Evolutionary conservation across 1,284 basidiomycete species (phyloP).

Genomic region (Boletus hoseneyae): DNA sequence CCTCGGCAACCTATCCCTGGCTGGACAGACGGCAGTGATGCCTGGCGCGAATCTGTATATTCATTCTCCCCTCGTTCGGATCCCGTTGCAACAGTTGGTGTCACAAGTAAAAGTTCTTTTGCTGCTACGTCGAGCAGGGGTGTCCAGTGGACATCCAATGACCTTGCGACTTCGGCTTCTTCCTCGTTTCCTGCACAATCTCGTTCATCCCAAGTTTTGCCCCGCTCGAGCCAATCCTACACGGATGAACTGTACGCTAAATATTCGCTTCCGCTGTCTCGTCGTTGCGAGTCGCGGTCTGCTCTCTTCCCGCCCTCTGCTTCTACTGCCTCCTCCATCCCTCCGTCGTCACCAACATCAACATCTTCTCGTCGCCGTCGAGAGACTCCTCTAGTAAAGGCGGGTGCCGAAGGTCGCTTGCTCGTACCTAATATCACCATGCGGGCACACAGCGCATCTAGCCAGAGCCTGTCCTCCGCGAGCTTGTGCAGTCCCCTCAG

Average conservation of each 20-base stretch:
- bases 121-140: conserved; percentile 49
- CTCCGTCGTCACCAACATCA: conserved; percentile 29
- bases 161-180: conserved; percentile 28
- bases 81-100: conserved; percentile 21
- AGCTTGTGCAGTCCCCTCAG: conserved; percentile 31
- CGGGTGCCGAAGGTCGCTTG: conserved; percentile 59
- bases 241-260: conserved; percentile 50
- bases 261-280: conserved; percentile 49
- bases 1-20: conserved; percentile 51
- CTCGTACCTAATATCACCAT: conserved; percentile 64
- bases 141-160: conserved; percentile 46
- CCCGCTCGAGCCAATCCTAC: conserved; percentile 32
- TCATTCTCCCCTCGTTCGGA: conserved; percentile 37
- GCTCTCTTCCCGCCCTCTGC: conserved; percentile 38
- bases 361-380: conserved; percentile 37
- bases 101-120: conserved; percentile 38
- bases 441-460: conserved; percentile 43
- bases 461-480: conserved; percentile 37
- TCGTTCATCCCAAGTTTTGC: conserved; percentile 15
- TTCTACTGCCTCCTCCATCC: conserved; percentile 30
- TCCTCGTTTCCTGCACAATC: conserved; percentile 21
- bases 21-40: conserved; percentile 65
- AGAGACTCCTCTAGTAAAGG: conserved; percentile 52
- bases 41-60: conserved; percentile 63
- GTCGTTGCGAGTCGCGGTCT: conserved; percentile 49